Conservation (phyloP, 2,329 filamentous ascomycete species). For the Ceratocystis albifundus region DNA sequence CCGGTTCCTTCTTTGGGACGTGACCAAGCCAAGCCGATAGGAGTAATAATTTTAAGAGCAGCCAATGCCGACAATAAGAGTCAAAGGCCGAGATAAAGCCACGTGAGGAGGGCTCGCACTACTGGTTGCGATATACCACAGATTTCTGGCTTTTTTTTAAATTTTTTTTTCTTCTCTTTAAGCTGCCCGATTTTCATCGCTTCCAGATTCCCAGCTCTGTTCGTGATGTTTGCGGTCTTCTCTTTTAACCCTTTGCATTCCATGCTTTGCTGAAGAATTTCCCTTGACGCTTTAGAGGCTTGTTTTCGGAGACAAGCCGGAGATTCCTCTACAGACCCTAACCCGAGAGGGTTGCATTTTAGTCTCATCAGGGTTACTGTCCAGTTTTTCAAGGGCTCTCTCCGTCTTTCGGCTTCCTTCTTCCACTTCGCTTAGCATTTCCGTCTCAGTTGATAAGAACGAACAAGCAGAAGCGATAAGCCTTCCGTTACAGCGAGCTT, state of each 20-base stretch:
- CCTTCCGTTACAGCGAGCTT: neutral
- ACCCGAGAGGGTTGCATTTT: neutral
- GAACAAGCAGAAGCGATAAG: neutral
- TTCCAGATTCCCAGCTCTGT: neutral
- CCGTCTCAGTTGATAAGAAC: neutral
- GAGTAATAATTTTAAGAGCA: neutral
- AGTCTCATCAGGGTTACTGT: neutral
- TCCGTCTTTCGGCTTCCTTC: conserved; percentile 6
- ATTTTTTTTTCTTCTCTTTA: too few species aligned
- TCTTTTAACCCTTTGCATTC: neutral
- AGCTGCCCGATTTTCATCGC: too few species aligned
- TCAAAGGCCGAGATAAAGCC: neutral
- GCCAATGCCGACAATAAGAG: neutral
- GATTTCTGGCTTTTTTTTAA: neutral
- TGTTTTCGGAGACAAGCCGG: conserved; percentile 6
- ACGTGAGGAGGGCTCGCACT: neutral
- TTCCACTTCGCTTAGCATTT: neutral
- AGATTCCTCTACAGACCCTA: neutral
- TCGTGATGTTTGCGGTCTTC: neutral
- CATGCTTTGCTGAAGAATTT: neutral
- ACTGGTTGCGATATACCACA: too few species aligned
- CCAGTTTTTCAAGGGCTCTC: neutral
- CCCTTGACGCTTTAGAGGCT: neutral
- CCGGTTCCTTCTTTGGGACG: too few species aligned
- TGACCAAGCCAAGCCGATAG: neutral